Percentiles rank a stretch among this genome's conserved stretches.
Evolutionary conservation across 371 early-diverging fungal species (phyloP).

Genomic region (Fennellomyces sp.): DNA sequence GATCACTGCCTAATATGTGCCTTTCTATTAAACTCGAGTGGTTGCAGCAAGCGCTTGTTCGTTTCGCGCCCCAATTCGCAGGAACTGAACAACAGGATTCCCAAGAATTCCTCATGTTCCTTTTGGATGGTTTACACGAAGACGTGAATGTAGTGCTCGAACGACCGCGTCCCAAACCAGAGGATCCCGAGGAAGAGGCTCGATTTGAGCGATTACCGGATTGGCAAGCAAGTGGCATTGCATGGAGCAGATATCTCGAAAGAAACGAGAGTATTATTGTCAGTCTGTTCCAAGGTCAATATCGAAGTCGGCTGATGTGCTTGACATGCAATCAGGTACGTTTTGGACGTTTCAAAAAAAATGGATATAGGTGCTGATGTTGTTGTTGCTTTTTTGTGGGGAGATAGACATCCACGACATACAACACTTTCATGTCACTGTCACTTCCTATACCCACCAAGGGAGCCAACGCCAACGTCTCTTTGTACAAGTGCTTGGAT

Average conservation of each 20-base stretch:
- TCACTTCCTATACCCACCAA: constrained; percentile 88
- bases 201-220: constrained; percentile 48
- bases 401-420: constrained; percentile 81
- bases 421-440: constrained; percentile 91
- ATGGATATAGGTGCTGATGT: not conserved
- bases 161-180: constrained; percentile 25
- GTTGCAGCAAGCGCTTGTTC: constrained; percentile 57
- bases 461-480: constrained; percentile 28
- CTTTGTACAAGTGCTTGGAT: constrained; percentile 83
- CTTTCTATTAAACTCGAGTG: too few relatives aligned
- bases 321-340: constrained; percentile 73
- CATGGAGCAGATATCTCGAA: constrained; percentile 81
- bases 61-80: constrained; percentile 67
- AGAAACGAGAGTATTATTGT: constrained; percentile 92
- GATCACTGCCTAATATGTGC: not conserved
- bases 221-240: constrained; percentile 61
- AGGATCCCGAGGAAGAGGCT: constrained; percentile 42
- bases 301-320: constrained; percentile 81
- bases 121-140: constrained; percentile 80
- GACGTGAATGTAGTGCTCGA: constrained; percentile 59
- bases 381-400: not conserved
- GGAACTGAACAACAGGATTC: constrained; percentile 82
- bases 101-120: constrained; percentile 73
- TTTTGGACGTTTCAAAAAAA: not conserved
- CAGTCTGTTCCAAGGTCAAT: constrained; percentile 88